Conservation (phyloP, 2,329 filamentous ascomycete genomes). For the Botrytis squamosa region DNA sequence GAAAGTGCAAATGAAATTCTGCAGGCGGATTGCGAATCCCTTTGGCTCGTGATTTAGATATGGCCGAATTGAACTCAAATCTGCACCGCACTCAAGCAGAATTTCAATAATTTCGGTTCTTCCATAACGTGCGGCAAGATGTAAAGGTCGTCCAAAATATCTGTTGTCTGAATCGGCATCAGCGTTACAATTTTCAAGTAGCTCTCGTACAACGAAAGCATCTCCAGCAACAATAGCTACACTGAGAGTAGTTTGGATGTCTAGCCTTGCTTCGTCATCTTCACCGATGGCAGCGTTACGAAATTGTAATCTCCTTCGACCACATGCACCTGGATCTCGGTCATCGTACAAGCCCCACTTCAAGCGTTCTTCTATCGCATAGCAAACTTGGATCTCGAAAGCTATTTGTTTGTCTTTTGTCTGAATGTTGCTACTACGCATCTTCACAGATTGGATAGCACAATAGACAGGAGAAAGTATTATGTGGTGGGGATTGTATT, state of each 20-base stretch:
- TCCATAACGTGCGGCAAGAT: background rate
- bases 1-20: background rate
- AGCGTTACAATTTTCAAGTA: background rate
- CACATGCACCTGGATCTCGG: too few species aligned
- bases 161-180: background rate
- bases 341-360: background rate
- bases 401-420: background rate
- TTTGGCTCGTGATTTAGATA: background rate
- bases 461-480: background rate
- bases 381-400: background rate
- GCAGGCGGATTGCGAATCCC: background rate
- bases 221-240: background rate
- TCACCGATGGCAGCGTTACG: background rate
- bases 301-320: background rate
- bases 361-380: background rate
- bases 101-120: background rate
- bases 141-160: background rate
- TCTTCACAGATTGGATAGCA: background rate
- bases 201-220: background rate
- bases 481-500: background rate
- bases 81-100: background rate
- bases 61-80: background rate
- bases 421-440: background rate
- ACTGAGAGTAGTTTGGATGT: background rate
- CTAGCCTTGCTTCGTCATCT: background rate